Conservation (phyloP, 129 eudicot genomes). For the Pseudognaphalium luteoalbum region DNA sequence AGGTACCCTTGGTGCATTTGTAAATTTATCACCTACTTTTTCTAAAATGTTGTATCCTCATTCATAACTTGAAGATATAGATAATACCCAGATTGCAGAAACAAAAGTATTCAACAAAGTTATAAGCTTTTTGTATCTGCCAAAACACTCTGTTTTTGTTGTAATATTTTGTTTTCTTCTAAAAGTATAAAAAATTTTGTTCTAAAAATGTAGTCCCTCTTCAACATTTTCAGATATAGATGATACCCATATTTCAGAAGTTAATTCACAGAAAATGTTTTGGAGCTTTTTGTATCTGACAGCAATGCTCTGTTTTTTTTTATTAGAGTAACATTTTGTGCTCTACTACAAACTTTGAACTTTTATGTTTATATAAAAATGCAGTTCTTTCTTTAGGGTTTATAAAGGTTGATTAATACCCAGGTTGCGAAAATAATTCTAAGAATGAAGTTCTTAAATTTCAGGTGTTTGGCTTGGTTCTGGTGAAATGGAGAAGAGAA, state of each 20-base stretch:
- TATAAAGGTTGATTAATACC: constrained; percentile 9
- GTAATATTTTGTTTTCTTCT: constrained; percentile 2
- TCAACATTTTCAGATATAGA: background rate
- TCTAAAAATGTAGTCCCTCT: background rate
- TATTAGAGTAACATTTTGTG: background rate
- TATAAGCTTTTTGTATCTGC: background rate
- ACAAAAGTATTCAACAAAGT: background rate
- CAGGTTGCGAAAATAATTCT: background rate
- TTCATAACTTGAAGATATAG: background rate
- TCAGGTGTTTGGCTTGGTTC: constrained; percentile 29
- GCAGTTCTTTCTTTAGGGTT: background rate
- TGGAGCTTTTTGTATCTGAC: background rate
- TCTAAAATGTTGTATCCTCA: background rate
- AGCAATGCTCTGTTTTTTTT: background rate
- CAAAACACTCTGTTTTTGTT: constrained; percentile 15
- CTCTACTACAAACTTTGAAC: background rate
- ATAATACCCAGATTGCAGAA: background rate
- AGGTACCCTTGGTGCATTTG: background rate
- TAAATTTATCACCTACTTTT: background rate
- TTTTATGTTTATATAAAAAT: background rate
- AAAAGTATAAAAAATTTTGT: background rate
- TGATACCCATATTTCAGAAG: background rate
- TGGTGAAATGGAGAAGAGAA: constrained; percentile 47
- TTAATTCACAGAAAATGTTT: background rate
- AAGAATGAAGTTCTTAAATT: constrained; percentile 3